phyloP scores from a whole-genome alignment of 2,329 filamentous ascomycete species.

The Pezizomycotina sp. region DNA sequence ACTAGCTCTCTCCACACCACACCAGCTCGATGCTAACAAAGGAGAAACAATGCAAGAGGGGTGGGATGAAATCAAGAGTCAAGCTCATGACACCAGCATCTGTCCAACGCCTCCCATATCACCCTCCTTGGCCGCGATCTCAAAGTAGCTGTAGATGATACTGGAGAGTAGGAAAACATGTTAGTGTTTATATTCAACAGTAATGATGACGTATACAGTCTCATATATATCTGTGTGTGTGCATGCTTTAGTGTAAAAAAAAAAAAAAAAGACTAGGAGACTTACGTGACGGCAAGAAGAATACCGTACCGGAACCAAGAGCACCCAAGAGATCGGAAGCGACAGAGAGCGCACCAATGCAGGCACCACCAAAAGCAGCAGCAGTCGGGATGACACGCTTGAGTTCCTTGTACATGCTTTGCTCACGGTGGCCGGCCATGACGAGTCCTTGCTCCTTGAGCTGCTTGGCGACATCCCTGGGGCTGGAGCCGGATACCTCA shows the following conservation, averaged over 20 bases:
- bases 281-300: conserved; percentile 93
- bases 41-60: no score
- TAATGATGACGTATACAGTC: conserved; percentile 28
- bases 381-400: conserved; percentile 98
- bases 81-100: no score
- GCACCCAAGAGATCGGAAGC: conserved; percentile 90
- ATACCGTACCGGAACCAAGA: conserved; percentile 96
- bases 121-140: conserved; percentile 97
- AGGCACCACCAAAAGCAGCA: conserved; percentile 94
- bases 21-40: no score
- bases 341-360: conserved; percentile 94
- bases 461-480: conserved; percentile 96
- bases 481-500: conserved; percentile 93
- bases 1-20: no score
- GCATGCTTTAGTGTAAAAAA: no score
- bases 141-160: conserved; percentile 99
- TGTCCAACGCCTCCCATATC: conserved; percentile 57
- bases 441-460: conserved; percentile 98
- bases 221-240: conserved; percentile 2
- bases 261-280: conserved; percentile 26
- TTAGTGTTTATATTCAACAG: no score
- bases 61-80: no score
- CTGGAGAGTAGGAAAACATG: no score
- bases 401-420: conserved; percentile 99
- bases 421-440: conserved; percentile 98